phyloP scores from a whole-genome alignment of 2,329 filamentous ascomycete species.

The Verticillium alfalfae region DNA sequence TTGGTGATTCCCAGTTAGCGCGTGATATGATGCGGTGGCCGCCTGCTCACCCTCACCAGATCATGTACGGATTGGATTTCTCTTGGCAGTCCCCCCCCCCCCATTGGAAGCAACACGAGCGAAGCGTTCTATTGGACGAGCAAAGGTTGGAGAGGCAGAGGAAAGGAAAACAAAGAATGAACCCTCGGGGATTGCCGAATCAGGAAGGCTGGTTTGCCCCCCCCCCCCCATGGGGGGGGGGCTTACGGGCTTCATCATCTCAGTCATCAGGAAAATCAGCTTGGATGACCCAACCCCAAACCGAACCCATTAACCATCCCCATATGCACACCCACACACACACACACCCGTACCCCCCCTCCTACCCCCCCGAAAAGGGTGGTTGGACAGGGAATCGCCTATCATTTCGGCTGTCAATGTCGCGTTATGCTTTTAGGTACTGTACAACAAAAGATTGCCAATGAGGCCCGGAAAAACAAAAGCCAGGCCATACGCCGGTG shows the following conservation, averaged over 20 bases:
- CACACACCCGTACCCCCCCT: no score
- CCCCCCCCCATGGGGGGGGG: background rate
- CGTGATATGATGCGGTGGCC: no score
- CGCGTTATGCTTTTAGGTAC: background rate
- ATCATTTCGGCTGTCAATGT: background rate
- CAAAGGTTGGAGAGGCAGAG: background rate
- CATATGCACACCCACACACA: background rate
- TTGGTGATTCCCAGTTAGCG: no score
- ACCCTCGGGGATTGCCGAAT: background rate
- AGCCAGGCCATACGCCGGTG: constrained; percentile 4
- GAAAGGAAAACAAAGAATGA: background rate
- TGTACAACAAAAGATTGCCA: constrained; percentile 1
- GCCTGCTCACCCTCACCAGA: no score
- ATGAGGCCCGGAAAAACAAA: background rate
- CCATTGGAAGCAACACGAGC: background rate
- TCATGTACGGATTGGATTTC: no score
- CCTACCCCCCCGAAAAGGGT: no score
- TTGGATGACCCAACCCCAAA: background rate
- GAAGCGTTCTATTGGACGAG: background rate
- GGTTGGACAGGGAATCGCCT: background rate
- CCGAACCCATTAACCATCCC: background rate
- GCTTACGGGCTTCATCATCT: background rate
- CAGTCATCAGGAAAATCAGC: background rate
- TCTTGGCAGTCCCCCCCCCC: no score
- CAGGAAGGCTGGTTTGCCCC: background rate